A percentile compares a stretch with the other conserved stretches of the same genome.
phyloP scores from a whole-genome alignment of 2,329 filamentous ascomycete genomes.

The Ceratocystis smalleyi region DNA sequence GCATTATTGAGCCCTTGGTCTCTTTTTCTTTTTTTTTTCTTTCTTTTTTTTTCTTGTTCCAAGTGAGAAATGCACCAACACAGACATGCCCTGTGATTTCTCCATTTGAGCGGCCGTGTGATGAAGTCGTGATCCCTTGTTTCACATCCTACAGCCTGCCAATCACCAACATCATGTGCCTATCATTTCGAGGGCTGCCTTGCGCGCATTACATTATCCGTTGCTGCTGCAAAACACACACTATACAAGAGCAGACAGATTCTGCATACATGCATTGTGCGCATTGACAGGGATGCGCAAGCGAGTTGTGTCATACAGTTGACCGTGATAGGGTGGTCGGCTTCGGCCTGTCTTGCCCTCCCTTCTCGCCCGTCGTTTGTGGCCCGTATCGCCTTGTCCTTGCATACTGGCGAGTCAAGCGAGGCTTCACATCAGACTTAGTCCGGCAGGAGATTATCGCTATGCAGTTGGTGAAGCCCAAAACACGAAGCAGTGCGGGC shows the following conservation, averaged over 20 bases:
- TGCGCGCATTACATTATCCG: neutral
- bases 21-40: neutral
- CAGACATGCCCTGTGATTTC: neutral
- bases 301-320: neutral
- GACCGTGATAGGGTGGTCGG: neutral
- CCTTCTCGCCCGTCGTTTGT: neutral
- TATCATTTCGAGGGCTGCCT: neutral
- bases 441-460: neutral
- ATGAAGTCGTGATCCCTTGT: neutral
- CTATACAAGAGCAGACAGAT: neutral
- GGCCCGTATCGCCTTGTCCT: neutral
- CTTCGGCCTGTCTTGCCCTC: neutral
- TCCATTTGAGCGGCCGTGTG: neutral
- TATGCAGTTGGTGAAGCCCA: neutral
- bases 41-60: no score
- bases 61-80: neutral
- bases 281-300: conserved; percentile 1
- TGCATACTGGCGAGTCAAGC: neutral
- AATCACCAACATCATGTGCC: neutral
- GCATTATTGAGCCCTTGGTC: neutral
- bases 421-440: neutral
- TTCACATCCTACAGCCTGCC: neutral
- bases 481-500: neutral
- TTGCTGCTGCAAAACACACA: neutral
- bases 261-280: neutral